phyloP scores from a whole-genome alignment of 192 early-diverging fungal genomes.

The Geosiphon pyriformis region DNA sequence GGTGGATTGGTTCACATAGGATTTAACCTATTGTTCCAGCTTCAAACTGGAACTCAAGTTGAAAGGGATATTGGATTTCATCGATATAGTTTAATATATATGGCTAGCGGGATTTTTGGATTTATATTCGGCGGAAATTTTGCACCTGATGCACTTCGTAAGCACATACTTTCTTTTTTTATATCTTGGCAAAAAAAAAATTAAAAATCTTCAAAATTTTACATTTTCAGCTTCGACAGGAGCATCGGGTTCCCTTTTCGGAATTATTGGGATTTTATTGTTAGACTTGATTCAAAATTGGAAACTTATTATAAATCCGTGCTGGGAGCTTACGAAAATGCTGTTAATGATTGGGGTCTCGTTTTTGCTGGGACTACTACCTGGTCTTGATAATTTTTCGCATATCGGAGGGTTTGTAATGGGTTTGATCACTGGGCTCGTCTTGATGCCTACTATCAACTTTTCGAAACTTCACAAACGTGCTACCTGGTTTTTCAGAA shows the following conservation, averaged over 20 bases:
- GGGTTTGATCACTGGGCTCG: conserved; percentile 58
- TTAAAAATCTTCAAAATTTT: not conserved
- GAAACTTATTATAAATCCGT: conserved; percentile 57
- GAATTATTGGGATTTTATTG: conserved; percentile 70
- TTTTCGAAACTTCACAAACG: conserved; percentile 40
- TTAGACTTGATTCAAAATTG: conserved; percentile 78
- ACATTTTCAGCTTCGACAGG: conserved; percentile 49
- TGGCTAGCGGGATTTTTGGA: conserved; percentile 67
- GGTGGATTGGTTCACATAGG: conserved; percentile 72
- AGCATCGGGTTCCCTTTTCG: conserved; percentile 55
- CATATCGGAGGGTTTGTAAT: conserved; percentile 75
- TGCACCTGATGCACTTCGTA: conserved; percentile 42
- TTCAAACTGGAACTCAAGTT: conserved; percentile 62
- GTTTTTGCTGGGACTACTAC: conserved; percentile 68
- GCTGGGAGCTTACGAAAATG: conserved; percentile 63
- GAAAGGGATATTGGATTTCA: conserved; percentile 73
- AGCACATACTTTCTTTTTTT: conserved; percentile 18
- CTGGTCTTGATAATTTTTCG: conserved; percentile 80
- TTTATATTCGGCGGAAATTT: conserved; percentile 78
- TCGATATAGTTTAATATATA: conserved; percentile 68
- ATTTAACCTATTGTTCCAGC: conserved; percentile 71
- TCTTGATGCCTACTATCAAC: conserved; percentile 68
- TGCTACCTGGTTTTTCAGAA: conserved; percentile 32
- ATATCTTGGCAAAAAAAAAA: not conserved
- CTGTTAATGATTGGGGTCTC: conserved; percentile 56